Percentiles rank a stretch among this genome's conserved stretches.
Conservation (phyloP, 164 flowering plant genomes). For the Brasenia schreberi region DNA sequence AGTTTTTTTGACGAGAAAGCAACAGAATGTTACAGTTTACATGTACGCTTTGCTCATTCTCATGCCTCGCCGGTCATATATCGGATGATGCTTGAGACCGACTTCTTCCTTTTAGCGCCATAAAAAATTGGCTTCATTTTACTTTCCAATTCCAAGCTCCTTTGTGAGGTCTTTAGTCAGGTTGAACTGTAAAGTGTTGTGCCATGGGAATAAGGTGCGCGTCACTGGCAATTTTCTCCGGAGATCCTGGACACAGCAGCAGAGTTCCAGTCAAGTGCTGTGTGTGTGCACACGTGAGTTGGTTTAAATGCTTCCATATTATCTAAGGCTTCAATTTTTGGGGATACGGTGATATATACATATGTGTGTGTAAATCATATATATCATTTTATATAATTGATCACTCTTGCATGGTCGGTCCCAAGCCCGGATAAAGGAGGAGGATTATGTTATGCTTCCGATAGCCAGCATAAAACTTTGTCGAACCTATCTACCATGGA, state of each 20-base stretch:
- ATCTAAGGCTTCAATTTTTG: too few relatives aligned
- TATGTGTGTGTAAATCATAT: too few relatives aligned
- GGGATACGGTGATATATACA: not conserved
- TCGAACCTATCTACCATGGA: too few relatives aligned
- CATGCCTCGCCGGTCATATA: not conserved
- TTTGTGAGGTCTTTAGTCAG: conserved; percentile 64
- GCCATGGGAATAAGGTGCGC: conserved; percentile 94
- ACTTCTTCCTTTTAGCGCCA: not conserved
- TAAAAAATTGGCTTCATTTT: conserved; percentile 7
- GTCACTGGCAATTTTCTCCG: conserved; percentile 97
- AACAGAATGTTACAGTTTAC: too few relatives aligned
- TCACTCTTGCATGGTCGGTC: too few relatives aligned
- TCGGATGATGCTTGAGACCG: not conserved
- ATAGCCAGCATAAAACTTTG: too few relatives aligned
- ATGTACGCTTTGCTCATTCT: not conserved
- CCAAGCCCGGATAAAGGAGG: too few relatives aligned
- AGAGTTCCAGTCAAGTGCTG: conserved; percentile 6
- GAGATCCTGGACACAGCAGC: conserved; percentile 47
- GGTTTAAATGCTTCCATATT: not conserved
- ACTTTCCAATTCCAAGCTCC: conserved; percentile 68
- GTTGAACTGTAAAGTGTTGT: conserved; percentile 71
- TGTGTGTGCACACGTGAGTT: not conserved
- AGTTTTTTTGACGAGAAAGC: too few relatives aligned
- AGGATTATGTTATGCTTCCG: too few relatives aligned
- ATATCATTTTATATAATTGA: not conserved